A percentile compares a stretch with the other conserved stretches of the same genome.
These are phyloP conservation scores for Gleditsia sinensis DNA, from an alignment of 306 rosid species.

Conservation along the genomic window DNA sequence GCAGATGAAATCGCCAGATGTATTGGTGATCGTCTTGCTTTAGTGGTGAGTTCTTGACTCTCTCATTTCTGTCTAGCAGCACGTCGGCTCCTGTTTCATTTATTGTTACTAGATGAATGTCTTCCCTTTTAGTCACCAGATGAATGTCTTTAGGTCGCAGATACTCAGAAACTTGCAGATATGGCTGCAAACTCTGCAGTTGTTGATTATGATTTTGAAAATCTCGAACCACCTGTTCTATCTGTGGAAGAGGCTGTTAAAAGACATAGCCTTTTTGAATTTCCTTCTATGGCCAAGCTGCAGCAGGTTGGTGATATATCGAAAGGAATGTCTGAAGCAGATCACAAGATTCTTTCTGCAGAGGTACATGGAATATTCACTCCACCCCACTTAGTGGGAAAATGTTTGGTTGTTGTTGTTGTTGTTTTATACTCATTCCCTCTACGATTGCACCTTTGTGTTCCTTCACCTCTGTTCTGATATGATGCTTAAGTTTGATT, in stretches of 20 bases:
- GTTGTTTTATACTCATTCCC: no score
- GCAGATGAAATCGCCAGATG: conserved; percentile 59
- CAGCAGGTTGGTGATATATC: conserved; percentile 74
- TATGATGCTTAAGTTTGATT: conserved; percentile 13
- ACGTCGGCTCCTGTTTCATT: conserved; percentile 11
- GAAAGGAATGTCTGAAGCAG: conserved; percentile 88
- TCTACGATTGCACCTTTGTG: not conserved
- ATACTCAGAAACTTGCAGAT: conserved; percentile 83
- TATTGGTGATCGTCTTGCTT: conserved; percentile 74
- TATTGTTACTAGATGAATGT: not conserved
- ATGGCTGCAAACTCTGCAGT: conserved; percentile 61
- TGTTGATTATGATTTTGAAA: conserved; percentile 64
- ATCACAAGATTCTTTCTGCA: conserved; percentile 66
- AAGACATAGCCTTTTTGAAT: conserved; percentile 68
- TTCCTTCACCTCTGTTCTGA: not conserved
- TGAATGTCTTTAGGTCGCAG: conserved; percentile 67
- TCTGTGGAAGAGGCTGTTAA: conserved; percentile 79
- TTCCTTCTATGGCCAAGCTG: conserved; percentile 58
- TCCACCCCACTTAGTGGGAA: no score
- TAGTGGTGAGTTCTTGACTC: conserved; percentile 61
- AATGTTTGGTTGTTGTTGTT: no score
- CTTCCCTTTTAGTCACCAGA: conserved; percentile 28
- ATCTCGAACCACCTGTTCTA: conserved; percentile 68
- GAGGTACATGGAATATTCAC: conserved; percentile 56
- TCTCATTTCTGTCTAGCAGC: conserved; percentile 22